These are phyloP conservation scores for Leccinum fibrillosum DNA, from an alignment of 768 basidiomycete genomes.

Conservation along the genomic window DNA sequence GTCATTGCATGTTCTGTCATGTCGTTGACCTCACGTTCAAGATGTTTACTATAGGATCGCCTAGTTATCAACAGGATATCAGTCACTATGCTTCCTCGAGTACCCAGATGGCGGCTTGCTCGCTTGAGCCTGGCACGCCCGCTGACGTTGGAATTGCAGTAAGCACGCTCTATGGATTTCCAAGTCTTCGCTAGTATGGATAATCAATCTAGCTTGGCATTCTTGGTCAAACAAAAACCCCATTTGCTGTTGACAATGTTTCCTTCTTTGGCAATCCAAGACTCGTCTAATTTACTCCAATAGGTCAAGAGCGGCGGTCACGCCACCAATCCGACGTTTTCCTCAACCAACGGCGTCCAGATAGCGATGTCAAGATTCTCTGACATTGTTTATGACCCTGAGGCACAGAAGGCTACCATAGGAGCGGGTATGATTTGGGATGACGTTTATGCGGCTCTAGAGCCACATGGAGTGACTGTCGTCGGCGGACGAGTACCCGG, in stretches of 20 bases:
- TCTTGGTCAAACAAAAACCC: background rate
- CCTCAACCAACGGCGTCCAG: background rate
- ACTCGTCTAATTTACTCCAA: background rate
- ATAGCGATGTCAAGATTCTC: background rate
- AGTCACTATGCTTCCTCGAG: background rate
- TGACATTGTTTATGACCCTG: background rate
- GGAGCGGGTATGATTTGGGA: background rate
- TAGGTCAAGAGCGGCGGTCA: background rate
- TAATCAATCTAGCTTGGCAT: background rate
- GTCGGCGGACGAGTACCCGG: background rate
- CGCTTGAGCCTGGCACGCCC: background rate
- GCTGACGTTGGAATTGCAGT: background rate
- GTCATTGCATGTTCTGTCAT: too few relatives aligned
- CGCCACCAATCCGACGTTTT: background rate
- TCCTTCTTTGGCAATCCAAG: too few relatives aligned
- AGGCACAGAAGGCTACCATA: background rate
- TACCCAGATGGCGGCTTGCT: background rate
- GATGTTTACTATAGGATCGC: constrained; percentile 2
- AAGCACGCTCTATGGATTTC: background rate
- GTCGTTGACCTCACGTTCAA: too few relatives aligned
- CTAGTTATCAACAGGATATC: constrained; percentile 40
- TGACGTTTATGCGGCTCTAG: background rate
- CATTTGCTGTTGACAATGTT: background rate
- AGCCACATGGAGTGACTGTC: background rate
- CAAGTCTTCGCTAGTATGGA: background rate